Percentiles rank a stretch among this genome's conserved stretches.
These are phyloP conservation scores for Piloderma croceum DNA, from an alignment of 768 basidiomycete species.

Conservation along the genomic window DNA sequence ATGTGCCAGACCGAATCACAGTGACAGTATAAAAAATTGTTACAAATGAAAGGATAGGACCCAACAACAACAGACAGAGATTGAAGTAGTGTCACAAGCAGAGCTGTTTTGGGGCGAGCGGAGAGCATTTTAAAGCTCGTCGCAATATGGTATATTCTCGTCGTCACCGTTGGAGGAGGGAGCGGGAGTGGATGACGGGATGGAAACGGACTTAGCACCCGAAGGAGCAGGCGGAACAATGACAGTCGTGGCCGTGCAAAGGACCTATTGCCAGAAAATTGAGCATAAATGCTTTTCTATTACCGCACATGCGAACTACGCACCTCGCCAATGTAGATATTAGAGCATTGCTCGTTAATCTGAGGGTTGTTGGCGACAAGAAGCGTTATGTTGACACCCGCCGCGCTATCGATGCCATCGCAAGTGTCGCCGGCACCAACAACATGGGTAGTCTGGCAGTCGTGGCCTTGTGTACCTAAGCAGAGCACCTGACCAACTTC, in stretches of 20 bases:
- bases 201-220: conserved; percentile 21
- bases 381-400: conserved; percentile 46
- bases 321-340: conserved; percentile 77
- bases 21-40: too few relatives aligned
- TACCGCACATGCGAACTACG: conserved; percentile 12
- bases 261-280: conserved; percentile 31
- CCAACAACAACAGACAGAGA: too few relatives aligned
- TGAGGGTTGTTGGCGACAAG: conserved; percentile 73
- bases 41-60: too few relatives aligned
- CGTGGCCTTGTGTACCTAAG: conserved; percentile 52
- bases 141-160: conserved; percentile 46
- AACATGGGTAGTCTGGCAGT: conserved; percentile 58
- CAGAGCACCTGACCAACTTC: conserved; percentile 46
- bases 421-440: conserved; percentile 57
- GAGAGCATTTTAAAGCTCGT: conserved; percentile 40
- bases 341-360: conserved; percentile 47
- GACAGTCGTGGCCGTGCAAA: conserved; percentile 43
- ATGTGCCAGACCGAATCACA: too few relatives aligned
- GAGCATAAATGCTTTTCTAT: neutral
- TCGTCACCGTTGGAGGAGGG: conserved; percentile 16
- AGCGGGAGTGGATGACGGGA: conserved; percentile 17
- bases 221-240: conserved; percentile 39
- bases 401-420: conserved; percentile 34
- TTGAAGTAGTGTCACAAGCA: too few relatives aligned
- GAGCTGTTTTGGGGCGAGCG: neutral